Evolutionary conservation across 2,329 filamentous ascomycete genomes (phyloP).

Genomic region (Colletotrichum endophyticum): DNA sequence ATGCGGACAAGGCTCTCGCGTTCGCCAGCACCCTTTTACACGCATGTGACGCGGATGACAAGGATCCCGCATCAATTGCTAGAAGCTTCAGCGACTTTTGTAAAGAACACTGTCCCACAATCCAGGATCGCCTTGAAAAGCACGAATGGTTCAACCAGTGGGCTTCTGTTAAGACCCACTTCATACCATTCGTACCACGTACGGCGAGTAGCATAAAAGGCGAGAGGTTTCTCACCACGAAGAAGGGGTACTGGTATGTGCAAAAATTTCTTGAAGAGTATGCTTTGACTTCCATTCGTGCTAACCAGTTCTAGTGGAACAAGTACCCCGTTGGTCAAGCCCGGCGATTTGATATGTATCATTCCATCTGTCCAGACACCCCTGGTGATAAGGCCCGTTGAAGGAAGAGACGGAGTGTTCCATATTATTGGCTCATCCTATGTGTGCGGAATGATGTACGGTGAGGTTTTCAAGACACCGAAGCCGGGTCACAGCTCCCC

Average conservation of each 20-base stretch:
- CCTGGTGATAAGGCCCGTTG: background rate
- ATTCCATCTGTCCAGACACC: background rate
- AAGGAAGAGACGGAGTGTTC: background rate
- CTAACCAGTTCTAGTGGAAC: background rate
- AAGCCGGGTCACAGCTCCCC: background rate
- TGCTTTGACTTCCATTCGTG: background rate
- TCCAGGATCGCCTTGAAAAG: background rate
- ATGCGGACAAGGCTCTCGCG: background rate
- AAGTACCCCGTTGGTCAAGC: background rate
- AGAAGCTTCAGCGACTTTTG: background rate
- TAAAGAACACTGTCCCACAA: background rate
- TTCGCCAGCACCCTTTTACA: background rate
- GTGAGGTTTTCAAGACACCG: background rate
- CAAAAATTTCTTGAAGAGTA: accelerated
- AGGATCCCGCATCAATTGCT: background rate
- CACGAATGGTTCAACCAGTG: background rate
- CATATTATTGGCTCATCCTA: background rate
- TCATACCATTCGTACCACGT: background rate
- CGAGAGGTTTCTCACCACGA: background rate
- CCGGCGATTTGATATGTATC: background rate
- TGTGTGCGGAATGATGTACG: background rate
- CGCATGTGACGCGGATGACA: background rate
- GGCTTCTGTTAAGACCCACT: background rate
- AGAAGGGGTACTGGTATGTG: background rate
- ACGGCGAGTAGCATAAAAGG: background rate